A percentile compares a stretch with the other conserved stretches of the same genome.
These are phyloP conservation scores for Aspergillus saccharolyticus DNA, from an alignment of 495 filamentous ascomycete species.

Conservation along the genomic window DNA sequence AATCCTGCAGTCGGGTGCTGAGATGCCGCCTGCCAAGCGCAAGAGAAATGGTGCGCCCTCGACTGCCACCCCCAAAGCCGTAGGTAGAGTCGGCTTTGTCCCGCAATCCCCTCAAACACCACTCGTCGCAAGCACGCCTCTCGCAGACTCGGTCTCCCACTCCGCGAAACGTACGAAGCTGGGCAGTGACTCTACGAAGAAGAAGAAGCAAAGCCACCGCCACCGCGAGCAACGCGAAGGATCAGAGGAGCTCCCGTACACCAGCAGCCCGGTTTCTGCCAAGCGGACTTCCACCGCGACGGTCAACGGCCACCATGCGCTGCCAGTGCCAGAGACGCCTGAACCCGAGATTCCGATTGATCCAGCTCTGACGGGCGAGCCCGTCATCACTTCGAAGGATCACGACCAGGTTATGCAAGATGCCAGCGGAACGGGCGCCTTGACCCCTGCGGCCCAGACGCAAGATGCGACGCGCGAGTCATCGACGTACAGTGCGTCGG, in stretches of 20 bases:
- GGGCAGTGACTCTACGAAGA: not conserved
- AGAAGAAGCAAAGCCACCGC: not conserved
- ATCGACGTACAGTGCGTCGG: not conserved
- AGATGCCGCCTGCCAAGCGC: not conserved
- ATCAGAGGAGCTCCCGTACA: not conserved
- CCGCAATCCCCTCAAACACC: not conserved
- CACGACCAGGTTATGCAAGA: not conserved
- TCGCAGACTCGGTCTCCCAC: not conserved
- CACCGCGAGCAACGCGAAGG: not conserved
- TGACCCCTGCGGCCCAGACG: not conserved
- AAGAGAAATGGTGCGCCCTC: not conserved
- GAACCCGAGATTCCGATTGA: not conserved
- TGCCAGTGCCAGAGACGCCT: not conserved
- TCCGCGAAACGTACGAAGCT: slow-evolving; percentile 10
- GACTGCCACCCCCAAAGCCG: not conserved
- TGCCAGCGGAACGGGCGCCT: not conserved
- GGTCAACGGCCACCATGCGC: not conserved
- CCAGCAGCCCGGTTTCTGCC: not conserved
- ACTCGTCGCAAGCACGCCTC: not conserved
- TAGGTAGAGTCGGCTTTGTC: not conserved
- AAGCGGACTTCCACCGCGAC: not conserved
- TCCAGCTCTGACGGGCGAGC: not conserved
- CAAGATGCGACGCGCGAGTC: not conserved
- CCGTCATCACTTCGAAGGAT: not conserved
- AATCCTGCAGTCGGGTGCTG: not conserved